A percentile compares a stretch with the other conserved stretches of the same genome.
Evolutionary conservation across 2,329 filamentous ascomycete genomes (phyloP).

Genomic region (Diaporthe australafricana): DNA sequence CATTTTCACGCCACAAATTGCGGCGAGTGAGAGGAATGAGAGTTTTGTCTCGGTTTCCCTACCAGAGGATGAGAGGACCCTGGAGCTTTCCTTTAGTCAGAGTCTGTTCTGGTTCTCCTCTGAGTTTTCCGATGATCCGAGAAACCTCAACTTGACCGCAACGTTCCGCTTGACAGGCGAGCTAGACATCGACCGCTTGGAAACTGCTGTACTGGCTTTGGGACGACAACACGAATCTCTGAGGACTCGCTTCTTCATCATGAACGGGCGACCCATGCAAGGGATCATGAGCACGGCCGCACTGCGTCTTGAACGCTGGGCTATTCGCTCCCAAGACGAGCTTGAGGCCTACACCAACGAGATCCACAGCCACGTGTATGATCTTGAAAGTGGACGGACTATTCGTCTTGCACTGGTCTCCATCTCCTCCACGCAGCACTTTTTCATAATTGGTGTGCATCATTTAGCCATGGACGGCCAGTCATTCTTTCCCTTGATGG

Average conservation of each 20-base stretch:
- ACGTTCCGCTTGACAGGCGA: constrained; percentile 47
- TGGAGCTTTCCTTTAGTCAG: constrained; percentile 52
- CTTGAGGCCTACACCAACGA: constrained; percentile 31
- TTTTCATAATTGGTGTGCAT: constrained; percentile 49
- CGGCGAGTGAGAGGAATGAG: not conserved
- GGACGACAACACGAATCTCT: constrained; percentile 47
- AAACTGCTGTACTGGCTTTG: constrained; percentile 47
- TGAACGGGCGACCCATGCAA: constrained; percentile 36
- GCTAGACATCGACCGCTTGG: constrained; percentile 45
- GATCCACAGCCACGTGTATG: constrained; percentile 47
- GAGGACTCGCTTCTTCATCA: constrained; percentile 47
- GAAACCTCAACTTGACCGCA: constrained; percentile 52
- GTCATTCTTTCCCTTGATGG: not conserved
- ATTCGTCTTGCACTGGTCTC: constrained; percentile 50
- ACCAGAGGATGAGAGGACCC: too few species aligned
- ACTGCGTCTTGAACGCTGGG: constrained; percentile 43
- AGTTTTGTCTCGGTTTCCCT: not conserved
- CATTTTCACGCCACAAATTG: not conserved
- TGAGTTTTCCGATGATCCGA: constrained; percentile 48
- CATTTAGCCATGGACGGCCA: constrained; percentile 4
- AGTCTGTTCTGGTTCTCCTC: constrained; percentile 53
- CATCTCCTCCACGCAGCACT: constrained; percentile 47
- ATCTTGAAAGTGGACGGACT: constrained; percentile 50
- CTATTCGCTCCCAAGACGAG: constrained; percentile 39
- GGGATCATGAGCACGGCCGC: constrained; percentile 41